Conservation (phyloP, 164 flowering plant genomes). For the Saururus chinensis region DNA sequence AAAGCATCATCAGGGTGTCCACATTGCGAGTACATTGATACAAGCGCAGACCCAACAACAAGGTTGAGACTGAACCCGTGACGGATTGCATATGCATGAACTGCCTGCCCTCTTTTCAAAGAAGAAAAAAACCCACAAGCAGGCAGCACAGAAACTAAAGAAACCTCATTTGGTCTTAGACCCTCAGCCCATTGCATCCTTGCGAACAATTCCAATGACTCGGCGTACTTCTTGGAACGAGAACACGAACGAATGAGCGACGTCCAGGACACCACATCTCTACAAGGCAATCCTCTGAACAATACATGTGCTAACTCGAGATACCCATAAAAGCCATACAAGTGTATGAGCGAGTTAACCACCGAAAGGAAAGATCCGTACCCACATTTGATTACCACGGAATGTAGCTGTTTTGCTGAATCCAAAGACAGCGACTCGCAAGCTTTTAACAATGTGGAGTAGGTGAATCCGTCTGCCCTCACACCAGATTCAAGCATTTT, state of each 20-base stretch:
- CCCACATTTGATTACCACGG: background rate
- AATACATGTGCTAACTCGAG: background rate
- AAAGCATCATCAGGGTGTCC: slow-evolving; percentile 4
- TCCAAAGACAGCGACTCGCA: background rate
- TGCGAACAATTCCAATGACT: background rate
- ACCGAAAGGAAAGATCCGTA: background rate
- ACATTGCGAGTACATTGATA: slow-evolving; percentile 7
- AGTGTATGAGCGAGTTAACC: background rate
- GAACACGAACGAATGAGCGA: background rate
- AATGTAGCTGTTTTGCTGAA: background rate
- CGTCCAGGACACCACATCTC: background rate
- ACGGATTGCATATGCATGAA: background rate
- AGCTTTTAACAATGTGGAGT: background rate
- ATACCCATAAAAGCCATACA: background rate
- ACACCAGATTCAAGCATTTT: background rate
- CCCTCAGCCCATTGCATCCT: background rate
- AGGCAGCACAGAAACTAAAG: background rate
- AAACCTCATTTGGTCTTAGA: background rate
- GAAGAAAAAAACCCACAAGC: background rate
- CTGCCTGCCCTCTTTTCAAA: background rate
- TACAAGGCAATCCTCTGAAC: background rate
- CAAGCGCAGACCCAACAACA: slow-evolving; percentile 3
- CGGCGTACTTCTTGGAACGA: background rate
- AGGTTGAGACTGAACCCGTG: background rate
- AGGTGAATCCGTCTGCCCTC: background rate